These are phyloP conservation scores for Termitomyces heimii DNA, from an alignment of 768 basidiomycete species.

Conservation along the genomic window DNA sequence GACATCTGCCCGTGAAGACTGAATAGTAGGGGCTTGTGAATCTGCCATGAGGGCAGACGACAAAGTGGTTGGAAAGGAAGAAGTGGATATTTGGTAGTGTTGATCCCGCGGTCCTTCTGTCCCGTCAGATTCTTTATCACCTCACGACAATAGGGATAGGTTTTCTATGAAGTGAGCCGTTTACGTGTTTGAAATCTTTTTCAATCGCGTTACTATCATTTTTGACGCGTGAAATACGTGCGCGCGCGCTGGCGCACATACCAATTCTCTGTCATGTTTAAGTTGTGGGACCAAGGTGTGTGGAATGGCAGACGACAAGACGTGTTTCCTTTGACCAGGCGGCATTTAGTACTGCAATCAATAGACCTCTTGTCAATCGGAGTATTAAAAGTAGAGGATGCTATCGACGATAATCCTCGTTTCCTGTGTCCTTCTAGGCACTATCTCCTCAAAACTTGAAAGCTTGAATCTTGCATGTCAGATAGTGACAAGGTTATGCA, in stretches of 20 bases:
- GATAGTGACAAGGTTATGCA: not conserved
- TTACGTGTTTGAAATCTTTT: not conserved
- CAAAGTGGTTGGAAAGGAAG: not conserved
- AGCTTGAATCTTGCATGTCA: not conserved
- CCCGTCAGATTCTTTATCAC: too few relatives aligned
- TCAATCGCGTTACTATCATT: not conserved
- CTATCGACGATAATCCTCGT: not conserved
- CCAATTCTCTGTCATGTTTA: not conserved
- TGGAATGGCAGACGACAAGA: not conserved
- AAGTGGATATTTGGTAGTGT: not conserved
- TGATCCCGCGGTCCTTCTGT: not conserved
- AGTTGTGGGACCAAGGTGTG: not conserved
- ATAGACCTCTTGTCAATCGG: not conserved
- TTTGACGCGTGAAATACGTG: not conserved
- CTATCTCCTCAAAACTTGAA: not conserved
- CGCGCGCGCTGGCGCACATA: not conserved
- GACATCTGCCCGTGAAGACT: conserved; percentile 49
- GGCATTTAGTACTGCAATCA: not conserved
- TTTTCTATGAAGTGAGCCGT: too few relatives aligned
- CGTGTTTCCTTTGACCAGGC: not conserved
- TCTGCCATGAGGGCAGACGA: conserved; percentile 8
- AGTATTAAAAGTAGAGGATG: not conserved
- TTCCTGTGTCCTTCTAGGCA: not conserved
- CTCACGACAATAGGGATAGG: not conserved
- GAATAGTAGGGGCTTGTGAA: conserved; percentile 21